Base-by-base conservation (phyloP, 768 basidiomycete genomes). In the Trametes cingulata region DNA sequence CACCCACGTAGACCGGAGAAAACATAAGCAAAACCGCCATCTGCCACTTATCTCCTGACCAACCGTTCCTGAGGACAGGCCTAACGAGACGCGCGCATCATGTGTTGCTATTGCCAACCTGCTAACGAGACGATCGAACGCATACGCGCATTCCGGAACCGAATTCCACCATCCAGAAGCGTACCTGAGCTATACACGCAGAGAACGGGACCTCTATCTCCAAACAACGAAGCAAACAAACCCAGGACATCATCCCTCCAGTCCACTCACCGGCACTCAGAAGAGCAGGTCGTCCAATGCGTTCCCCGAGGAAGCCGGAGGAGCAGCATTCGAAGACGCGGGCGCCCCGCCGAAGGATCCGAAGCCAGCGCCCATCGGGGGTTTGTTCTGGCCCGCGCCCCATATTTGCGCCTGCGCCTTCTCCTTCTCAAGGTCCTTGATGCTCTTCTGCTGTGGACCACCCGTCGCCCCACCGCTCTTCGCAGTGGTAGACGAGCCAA, bases 401-500 rank as follows among this genome's bases (percentile, higher is more conserved):
- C 95, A 97, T 35, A 97, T 82, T 10, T 84, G 84, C 20, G 87
- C 85, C 70, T 82, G 83, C 2, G 86, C 82, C 77, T 95, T 94
- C 77, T 96, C 94, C 75, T 85, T 87, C 76, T 93, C 90, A 64
- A 97, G 71, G 68, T 93, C 94, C 73, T 90, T 90, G 69, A 96
- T 95, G 43, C 88, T 90, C 79, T 94, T 39, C 78, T 78, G 40
- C 70, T 59, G 67, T 3, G 59, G 48, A 3, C 40, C 42, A 17
- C 45, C 54, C 6, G 62, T 29, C 14, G 43, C 51, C 7, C 20
- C 22, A 13, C 14, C 29, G 45, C 25, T 33, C 7, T 58, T 49
- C 46, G 73, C 70, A 48, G 82, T 80, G 39, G 78, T 61, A 6
- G 51, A 42, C 10, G 76, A 65, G 27, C 88, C 88, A 37, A 95